These are phyloP conservation scores for Berkeleyomyces basicola DNA, from an alignment of 2,329 filamentous ascomycete species.

Conservation along the genomic window DNA sequence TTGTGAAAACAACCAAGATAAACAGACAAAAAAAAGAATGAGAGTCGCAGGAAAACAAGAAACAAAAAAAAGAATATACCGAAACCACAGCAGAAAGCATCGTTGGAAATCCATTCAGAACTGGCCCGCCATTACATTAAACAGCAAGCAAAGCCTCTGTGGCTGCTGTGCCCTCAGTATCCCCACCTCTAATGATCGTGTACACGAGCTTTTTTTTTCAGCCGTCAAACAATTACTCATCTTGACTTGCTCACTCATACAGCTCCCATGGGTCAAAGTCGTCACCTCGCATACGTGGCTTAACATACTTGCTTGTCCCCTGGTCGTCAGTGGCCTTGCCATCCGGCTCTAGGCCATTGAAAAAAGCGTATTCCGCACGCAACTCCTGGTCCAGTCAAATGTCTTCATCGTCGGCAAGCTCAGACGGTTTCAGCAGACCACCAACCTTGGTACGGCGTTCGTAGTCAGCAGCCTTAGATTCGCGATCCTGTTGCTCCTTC, in stretches of 20 bases:
- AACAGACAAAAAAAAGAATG: neutral
- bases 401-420: slow-evolving; percentile 69
- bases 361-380: slow-evolving; percentile 37
- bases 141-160: neutral
- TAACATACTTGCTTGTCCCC: slow-evolving; percentile 1
- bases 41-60: neutral
- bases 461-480: slow-evolving; percentile 74
- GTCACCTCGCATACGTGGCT: slow-evolving; percentile 11
- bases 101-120: neutral
- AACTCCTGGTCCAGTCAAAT: slow-evolving; percentile 67
- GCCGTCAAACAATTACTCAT: neutral
- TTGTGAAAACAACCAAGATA: neutral
- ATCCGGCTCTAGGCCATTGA: slow-evolving; percentile 15
- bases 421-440: slow-evolving; percentile 90
- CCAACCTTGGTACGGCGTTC: slow-evolving; percentile 90
- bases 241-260: slow-evolving; percentile 17
- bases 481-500: slow-evolving; percentile 77
- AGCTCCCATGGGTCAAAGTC: slow-evolving; percentile 14
- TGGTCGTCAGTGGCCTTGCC: slow-evolving; percentile 10
- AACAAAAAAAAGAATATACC: neutral
- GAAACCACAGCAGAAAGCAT: neutral
- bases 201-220: slow-evolving; percentile 1
- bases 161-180: neutral
- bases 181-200: slow-evolving; percentile 2
- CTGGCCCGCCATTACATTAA: neutral